Base-by-base conservation (phyloP, 2,329 filamentous ascomycete species). In the Byssoonygena ceratinophila region DNA sequence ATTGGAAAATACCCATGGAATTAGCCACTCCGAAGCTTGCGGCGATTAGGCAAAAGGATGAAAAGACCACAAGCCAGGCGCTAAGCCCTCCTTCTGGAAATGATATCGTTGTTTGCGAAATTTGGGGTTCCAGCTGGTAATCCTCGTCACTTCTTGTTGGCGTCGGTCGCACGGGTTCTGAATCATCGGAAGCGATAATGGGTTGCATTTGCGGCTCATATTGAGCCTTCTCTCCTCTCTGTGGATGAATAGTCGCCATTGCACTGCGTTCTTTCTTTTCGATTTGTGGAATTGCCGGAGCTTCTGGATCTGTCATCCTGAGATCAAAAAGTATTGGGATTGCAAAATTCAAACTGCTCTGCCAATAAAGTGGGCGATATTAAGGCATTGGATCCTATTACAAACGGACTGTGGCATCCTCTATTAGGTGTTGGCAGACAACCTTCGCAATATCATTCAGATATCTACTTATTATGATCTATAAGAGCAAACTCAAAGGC, bases 31-130 rank as follows among this genome's bases (percentile, higher is more conserved):
- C 72, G 54, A 73, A 68, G 3, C 64, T 65, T 9, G 66, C 64
- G 22, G 70, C 59, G 57, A 73, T 68, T 23, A 64, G 62, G 59
- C 65, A 70, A 60, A 66, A 72, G 14, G 69, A 64, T 4, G 71
- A 72, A 1, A 68, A 54, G 0, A 73, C 72, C 1, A 73, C 70
- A 0, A 69, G 63, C 69, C 72, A 74, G 31, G 72, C 71, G 37
- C 59, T 55, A 1, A 63, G 54, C 0, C 71, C 71, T 14, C 72
- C 71, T 54, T 74, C 72, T 0, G 72, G 71, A 53, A 63, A 66
- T 31, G 49, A 43, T 12, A 52, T 40, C 3, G 40, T 16, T 37
- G 34, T 5, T 14, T 9, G 39, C 18, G 8, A 12, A 29, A 29
- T 25, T 23, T 29, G 40, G 8, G 9, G 22, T 12, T 16, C 40